phyloP scores from a whole-genome alignment of 2,329 filamentous ascomycete species.

The Nemania abortiva region DNA sequence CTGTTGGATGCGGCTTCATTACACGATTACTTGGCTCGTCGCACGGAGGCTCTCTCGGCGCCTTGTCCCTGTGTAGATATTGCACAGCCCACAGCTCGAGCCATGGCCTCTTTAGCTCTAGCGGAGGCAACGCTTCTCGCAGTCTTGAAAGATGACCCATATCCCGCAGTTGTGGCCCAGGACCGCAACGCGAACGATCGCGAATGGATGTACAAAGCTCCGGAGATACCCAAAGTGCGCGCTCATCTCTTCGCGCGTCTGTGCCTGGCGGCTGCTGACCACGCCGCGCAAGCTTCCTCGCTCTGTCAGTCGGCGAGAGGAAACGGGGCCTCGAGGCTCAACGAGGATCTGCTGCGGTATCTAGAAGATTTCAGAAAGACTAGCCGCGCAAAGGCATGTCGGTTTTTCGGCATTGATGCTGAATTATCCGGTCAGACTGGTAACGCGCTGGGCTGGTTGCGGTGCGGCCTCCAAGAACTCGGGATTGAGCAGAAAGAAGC shows the following conservation, averaged over 20 bases:
- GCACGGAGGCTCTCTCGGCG: constrained; percentile 60
- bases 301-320: constrained; percentile 58
- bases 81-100: constrained; percentile 63
- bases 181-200: constrained; percentile 84
- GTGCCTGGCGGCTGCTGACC: constrained; percentile 88
- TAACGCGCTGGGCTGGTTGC: constrained; percentile 87
- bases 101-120: constrained; percentile 75
- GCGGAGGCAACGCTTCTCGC: constrained; percentile 92
- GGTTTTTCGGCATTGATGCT: constrained; percentile 91
- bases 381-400: constrained; percentile 84
- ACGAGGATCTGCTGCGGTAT: constrained; percentile 77
- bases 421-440: constrained; percentile 86
- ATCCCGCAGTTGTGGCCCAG: constrained; percentile 84
- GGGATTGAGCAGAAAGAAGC: constrained; percentile 68
- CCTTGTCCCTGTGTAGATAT: constrained; percentile 66
- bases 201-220: constrained; percentile 97
- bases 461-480: constrained; percentile 80
- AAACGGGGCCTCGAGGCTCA: constrained; percentile 64
- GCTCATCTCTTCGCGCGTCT: constrained; percentile 89
- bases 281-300: constrained; percentile 78
- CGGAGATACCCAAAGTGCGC: constrained; percentile 88
- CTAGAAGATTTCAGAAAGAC: constrained; percentile 79
- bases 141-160: constrained; percentile 94
- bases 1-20: constrained; percentile 83
- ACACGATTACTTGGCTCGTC: constrained; percentile 76